phyloP scores from a whole-genome alignment of 139 green algal genomes.

The Nannochloris sp. region DNA sequence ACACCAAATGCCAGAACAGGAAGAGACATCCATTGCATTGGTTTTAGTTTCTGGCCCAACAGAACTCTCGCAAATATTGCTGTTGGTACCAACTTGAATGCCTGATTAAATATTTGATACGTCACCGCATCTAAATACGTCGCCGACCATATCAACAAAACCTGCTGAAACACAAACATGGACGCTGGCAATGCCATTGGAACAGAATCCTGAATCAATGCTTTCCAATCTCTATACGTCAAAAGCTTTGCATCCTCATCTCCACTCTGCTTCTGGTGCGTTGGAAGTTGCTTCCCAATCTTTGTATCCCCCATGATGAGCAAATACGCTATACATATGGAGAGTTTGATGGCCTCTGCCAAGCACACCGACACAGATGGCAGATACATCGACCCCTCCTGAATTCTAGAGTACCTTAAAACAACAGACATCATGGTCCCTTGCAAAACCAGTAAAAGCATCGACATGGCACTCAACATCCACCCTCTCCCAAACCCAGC shows the following conservation, averaged over 20 bases:
- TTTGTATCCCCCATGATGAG: conserved; percentile 3
- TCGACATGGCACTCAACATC: conserved; percentile 19
- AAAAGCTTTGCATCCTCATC: neutral
- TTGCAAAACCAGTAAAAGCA: conserved; percentile 40
- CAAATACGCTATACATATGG: conserved; percentile 36
- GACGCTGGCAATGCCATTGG: conserved; percentile 43
- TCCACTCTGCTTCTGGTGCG: neutral
- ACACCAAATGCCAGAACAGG: conserved; percentile 39
- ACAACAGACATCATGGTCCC: conserved; percentile 38
- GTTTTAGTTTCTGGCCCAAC: conserved; percentile 39
- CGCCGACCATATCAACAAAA: conserved; percentile 43
- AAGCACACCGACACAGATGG: conserved; percentile 37
- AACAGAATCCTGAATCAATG: conserved; percentile 7
- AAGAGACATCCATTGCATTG: conserved; percentile 46
- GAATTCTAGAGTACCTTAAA: conserved; percentile 33
- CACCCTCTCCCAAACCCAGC: neutral
- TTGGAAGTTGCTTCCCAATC: neutral
- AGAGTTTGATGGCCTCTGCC: conserved; percentile 44
- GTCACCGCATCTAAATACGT: conserved; percentile 47
- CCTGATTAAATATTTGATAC: conserved; percentile 52
- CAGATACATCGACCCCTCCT: conserved; percentile 31
- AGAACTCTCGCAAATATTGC: conserved; percentile 45
- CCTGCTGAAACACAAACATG: conserved; percentile 56
- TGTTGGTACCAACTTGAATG: conserved; percentile 54
- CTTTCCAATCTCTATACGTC: neutral